A percentile compares a stretch with the other conserved stretches of the same genome.
phyloP scores from a whole-genome alignment of 2,329 filamentous ascomycete species.

The Pseudocercospora crystallina region DNA sequence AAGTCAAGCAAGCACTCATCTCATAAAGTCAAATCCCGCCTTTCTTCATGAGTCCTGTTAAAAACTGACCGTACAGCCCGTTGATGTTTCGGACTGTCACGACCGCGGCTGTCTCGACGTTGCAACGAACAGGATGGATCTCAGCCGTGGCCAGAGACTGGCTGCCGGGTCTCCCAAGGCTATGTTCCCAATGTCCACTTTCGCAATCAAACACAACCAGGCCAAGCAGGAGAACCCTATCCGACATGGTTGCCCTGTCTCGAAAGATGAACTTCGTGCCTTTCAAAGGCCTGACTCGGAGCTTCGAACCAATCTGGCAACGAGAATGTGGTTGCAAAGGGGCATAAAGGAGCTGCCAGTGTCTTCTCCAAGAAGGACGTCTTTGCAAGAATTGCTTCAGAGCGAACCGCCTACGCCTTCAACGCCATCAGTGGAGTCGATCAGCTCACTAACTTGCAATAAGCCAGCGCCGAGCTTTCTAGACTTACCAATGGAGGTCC shows the following conservation, averaged over 20 bases:
- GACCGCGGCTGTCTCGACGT: too few species aligned
- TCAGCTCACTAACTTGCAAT: not conserved
- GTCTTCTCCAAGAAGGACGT: constrained; percentile 10
- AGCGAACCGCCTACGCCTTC: constrained; percentile 8
- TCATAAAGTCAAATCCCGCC: too few species aligned
- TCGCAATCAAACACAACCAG: constrained; percentile 1
- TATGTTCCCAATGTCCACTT: not conserved
- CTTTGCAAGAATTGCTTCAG: constrained; percentile 9
- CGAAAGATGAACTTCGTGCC: constrained; percentile 19
- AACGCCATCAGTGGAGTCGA: not conserved
- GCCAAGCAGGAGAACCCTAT: constrained; percentile 9
- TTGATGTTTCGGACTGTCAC: too few species aligned
- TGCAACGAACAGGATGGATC: too few species aligned
- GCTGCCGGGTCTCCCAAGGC: too few species aligned
- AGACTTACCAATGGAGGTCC: constrained; percentile 12
- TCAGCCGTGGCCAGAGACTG: too few species aligned
- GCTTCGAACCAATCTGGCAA: constrained; percentile 15
- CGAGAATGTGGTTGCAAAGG: constrained; percentile 19
- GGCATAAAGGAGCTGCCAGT: constrained; percentile 13
- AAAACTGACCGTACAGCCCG: too few species aligned
- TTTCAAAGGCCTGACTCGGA: constrained; percentile 16
- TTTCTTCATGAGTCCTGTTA: too few species aligned
- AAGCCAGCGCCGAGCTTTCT: constrained; percentile 3
- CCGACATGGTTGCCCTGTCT: constrained; percentile 15
- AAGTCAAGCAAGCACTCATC: too few species aligned